Evolutionary conservation across 441 rosid genomes (phyloP), one percentile per base, ranked within the genome.

Genomic region (Brassica balearica): DNA sequence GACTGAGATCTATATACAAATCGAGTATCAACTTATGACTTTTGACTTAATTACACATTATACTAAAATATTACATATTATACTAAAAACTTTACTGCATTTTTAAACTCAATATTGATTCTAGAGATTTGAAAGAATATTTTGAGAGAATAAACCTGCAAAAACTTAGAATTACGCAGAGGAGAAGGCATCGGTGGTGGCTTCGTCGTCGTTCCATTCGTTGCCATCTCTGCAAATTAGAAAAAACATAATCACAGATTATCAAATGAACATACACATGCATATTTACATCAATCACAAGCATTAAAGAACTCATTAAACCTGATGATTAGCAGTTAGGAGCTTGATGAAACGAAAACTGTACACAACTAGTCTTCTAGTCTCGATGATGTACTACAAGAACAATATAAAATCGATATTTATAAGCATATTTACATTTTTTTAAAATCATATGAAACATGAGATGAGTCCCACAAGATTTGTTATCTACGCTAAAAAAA

Each of bases 131-230:
- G 23, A 77, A 46, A 8, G 11, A n/a, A 29, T 12, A 67, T 36
- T 27, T 67, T 68, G 68, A 51, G 46, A 72, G 66, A 79, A 32
- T 43, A 51, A 61, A 91, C 99, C 97, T 92, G 98, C 76, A 88
- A 90, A 80, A 91, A 96, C 79, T 94, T 94, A 75, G 98, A 96
- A 79, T 84, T 83, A 61, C 99, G 87, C 80, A 96, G 81, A 76
- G 99, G 99, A 56, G 99, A 94, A 29, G 99, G 98, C 27, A 75
- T 32, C 4, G 98, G 99, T 29, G 99, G 97, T 29, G 89, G 84
- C 78, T 91, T 96, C 15, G 32, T 59, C 51, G 77, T 68, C 1
- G 71, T 72, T 41, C 87, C 87, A 11, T 90, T 53, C 4, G 32
- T 83, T 0, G 96, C 92, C 99, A 93, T 95, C 73, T 80, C 84